phyloP scores from a whole-genome alignment of 495 filamentous ascomycete species.

The Penicillium desertorum region DNA sequence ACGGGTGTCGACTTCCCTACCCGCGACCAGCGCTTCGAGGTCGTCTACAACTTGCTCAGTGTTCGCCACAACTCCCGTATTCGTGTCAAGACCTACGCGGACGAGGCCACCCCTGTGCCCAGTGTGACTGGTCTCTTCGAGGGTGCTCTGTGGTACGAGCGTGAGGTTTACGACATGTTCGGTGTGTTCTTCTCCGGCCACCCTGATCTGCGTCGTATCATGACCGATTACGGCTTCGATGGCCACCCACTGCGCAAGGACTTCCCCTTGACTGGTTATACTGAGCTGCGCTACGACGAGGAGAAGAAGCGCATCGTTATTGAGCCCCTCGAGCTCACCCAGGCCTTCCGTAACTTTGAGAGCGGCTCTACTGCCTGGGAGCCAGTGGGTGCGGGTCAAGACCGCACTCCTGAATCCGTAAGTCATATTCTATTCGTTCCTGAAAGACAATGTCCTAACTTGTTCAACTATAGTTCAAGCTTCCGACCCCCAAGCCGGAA shows the following conservation, averaged over 20 bases:
- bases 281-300: slow-evolving; percentile 95
- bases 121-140: slow-evolving; percentile 83
- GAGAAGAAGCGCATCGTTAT: slow-evolving; percentile 99
- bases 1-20: slow-evolving; percentile 96
- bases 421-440: slow-evolving; percentile 10
- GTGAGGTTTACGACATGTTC: slow-evolving; percentile 96
- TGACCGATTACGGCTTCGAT: slow-evolving; percentile 99
- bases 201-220: slow-evolving; percentile 94
- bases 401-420: slow-evolving; percentile 77
- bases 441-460: slow-evolving; percentile 11
- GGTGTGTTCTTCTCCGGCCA: slow-evolving; percentile 95
- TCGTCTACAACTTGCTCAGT: slow-evolving; percentile 96
- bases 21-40: slow-evolving; percentile 89
- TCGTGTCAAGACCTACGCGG: slow-evolving; percentile 97
- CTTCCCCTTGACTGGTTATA: slow-evolving; percentile 97
- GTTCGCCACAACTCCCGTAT: slow-evolving; percentile 95
- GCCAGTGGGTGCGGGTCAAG: slow-evolving; percentile 78
- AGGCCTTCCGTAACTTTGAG: slow-evolving; percentile 99
- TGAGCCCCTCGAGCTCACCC: slow-evolving; percentile 94
- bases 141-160: slow-evolving; percentile 98
- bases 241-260: slow-evolving; percentile 97
- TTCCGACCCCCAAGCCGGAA: slow-evolving; percentile 93
- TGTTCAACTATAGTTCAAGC: slow-evolving; percentile 63
- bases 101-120: slow-evolving; percentile 93
- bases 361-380: slow-evolving; percentile 76